Evolutionary conservation across 164 flowering plant genomes (phyloP).

Genomic region (Akebia trifoliata): DNA sequence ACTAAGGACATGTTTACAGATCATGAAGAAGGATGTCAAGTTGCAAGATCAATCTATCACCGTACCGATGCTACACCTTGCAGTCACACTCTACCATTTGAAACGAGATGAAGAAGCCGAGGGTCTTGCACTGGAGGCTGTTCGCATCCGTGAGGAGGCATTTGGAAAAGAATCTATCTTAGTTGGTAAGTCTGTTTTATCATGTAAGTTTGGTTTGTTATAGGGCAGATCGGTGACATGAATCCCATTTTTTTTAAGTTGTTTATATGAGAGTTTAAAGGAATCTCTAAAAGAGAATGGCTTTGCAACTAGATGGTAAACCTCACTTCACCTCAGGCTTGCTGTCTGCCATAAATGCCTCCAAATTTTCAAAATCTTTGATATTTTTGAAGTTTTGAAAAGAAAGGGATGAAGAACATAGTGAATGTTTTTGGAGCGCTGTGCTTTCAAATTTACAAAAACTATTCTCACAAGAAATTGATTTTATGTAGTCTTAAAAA

Average conservation of each 20-base stretch:
- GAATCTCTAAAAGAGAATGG: no score
- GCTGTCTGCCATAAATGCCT: not conserved
- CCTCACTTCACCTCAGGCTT: not conserved
- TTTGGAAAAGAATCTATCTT: conserved; percentile 75
- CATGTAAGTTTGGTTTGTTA: conserved; percentile 4
- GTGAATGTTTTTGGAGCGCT: not conserved
- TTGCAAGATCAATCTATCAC: conserved; percentile 64
- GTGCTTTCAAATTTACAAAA: no score
- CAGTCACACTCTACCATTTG: conserved; percentile 66
- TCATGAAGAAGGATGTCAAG: conserved; percentile 44
- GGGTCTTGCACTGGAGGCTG: conserved; percentile 48
- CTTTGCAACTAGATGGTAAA: no score
- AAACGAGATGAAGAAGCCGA: conserved; percentile 75
- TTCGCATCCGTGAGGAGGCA: conserved; percentile 72
- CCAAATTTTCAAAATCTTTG: not conserved
- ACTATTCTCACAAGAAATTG: no score
- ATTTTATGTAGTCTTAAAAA: no score
- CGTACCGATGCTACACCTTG: conserved; percentile 81
- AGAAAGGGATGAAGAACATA: not conserved
- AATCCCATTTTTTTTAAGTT: no score
- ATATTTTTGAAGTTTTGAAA: not conserved
- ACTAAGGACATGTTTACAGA: conserved; percentile 53
- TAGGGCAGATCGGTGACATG: no score
- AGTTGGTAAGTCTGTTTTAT: conserved; percentile 46
- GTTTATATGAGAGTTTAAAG: no score